These are phyloP conservation scores for Friedmanniomyces simplex DNA, from an alignment of 495 filamentous ascomycete species.

Conservation along the genomic window DNA sequence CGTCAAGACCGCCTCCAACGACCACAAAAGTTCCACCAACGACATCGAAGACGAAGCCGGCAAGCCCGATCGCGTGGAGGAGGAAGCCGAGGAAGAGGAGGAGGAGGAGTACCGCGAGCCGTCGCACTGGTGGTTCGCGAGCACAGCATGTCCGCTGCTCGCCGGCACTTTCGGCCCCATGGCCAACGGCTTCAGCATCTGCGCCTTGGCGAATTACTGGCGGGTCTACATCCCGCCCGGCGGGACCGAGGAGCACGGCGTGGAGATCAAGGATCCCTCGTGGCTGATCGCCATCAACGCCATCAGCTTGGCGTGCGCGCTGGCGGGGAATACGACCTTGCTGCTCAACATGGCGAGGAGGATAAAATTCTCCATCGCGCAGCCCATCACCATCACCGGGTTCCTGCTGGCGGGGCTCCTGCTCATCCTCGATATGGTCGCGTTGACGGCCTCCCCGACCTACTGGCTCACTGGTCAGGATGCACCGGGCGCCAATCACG, in stretches of 20 bases:
- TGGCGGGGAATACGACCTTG: slow-evolving; percentile 60
- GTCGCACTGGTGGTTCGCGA: slow-evolving; percentile 79
- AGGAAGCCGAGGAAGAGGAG: slow-evolving; percentile 2
- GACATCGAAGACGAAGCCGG: slow-evolving; percentile 1
- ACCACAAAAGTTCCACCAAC: background rate
- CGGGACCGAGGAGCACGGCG: slow-evolving; percentile 36
- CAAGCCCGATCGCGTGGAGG: background rate
- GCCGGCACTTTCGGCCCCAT: slow-evolving; percentile 80
- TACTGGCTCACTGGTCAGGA: slow-evolving; percentile 8
- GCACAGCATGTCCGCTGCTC: slow-evolving; percentile 68
- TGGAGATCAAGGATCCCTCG: slow-evolving; percentile 52
- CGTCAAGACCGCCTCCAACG: background rate
- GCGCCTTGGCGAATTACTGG: slow-evolving; percentile 65
- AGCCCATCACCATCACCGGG: slow-evolving; percentile 56
- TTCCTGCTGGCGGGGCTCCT: slow-evolving; percentile 59
- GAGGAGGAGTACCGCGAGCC: slow-evolving; percentile 5
- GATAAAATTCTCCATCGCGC: slow-evolving; percentile 44
- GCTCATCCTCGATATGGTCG: slow-evolving; percentile 50
- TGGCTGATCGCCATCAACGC: slow-evolving; percentile 58
- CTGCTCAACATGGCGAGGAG: slow-evolving; percentile 64
- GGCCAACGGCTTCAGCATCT: slow-evolving; percentile 71
- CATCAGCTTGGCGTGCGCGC: slow-evolving; percentile 57
- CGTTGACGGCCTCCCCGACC: slow-evolving; percentile 30
- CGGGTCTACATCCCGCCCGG: slow-evolving; percentile 49
- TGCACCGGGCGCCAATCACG: slow-evolving; percentile 26